phyloP scores from a whole-genome alignment of 208 protist genomes.

The Tritrichomonas musculus region DNA sequence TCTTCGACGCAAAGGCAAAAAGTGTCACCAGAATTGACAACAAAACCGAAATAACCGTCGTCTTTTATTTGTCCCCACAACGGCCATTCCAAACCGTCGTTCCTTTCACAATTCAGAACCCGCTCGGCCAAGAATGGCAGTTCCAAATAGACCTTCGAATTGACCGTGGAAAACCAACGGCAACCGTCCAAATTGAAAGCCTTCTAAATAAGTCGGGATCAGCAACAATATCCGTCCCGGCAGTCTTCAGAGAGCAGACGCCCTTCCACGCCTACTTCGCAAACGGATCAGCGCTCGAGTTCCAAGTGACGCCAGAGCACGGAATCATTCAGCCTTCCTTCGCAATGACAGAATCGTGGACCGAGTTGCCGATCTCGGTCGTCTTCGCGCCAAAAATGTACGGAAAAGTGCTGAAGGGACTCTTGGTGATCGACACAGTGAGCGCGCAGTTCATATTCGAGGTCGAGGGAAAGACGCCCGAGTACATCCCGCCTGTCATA shows the following conservation, averaged over 20 bases:
- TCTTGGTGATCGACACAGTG: not conserved
- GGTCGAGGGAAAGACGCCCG: not conserved
- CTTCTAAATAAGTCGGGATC: constrained; percentile 23
- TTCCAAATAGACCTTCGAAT: not conserved
- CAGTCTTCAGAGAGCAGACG: not conserved
- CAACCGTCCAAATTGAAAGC: not conserved
- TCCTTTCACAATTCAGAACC: not conserved
- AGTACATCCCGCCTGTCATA: not conserved
- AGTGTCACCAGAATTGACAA: not conserved
- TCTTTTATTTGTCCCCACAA: not conserved
- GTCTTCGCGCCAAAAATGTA: constrained; percentile 28
- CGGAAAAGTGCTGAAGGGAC: not conserved
- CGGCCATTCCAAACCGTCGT: not conserved
- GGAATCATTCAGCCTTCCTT: not conserved
- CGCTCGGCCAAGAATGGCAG: not conserved
- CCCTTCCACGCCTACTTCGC: constrained; percentile 8
- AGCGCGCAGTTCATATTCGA: not conserved
- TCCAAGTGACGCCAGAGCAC: not conserved
- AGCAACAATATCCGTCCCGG: not conserved
- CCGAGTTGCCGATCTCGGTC: not conserved
- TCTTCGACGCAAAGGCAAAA: not conserved
- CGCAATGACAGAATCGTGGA: not conserved
- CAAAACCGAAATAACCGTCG: not conserved
- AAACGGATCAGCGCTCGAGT: not conserved
- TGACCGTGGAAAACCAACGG: not conserved